Conservation (phyloP, 2,329 filamentous ascomycete species). For the Botrytis elliptica region DNA sequence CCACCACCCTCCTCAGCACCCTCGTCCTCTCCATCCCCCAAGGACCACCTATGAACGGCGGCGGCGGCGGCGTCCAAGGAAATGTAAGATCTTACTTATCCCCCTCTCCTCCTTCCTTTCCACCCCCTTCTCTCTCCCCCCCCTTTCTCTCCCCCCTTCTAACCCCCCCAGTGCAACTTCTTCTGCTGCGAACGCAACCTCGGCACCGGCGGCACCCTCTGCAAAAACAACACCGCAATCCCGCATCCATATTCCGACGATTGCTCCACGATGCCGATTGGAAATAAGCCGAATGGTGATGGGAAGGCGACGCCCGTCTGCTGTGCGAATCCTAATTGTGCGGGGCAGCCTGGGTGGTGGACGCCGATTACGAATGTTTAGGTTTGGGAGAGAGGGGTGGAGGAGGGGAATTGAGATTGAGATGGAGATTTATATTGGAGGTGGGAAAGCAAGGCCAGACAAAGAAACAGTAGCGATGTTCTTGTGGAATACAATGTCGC, state of each 20-base stretch:
- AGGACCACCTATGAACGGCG: not conserved
- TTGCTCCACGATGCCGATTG: not conserved
- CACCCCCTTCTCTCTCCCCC: no score
- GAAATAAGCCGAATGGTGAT: not conserved
- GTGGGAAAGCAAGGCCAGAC: not conserved
- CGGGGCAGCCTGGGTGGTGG: not conserved
- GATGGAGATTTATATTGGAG: no score
- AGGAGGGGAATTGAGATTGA: not conserved
- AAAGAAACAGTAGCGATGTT: no score
- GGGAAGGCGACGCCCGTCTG: not conserved
- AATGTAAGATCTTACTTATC: not conserved
- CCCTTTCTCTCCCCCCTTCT: not conserved
- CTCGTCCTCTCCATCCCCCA: not conserved
- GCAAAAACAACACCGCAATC: not conserved
- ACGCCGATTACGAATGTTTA: not conserved
- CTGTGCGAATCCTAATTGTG: not conserved
- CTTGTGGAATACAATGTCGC: no score
- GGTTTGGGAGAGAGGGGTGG: no score
- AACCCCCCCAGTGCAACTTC: not conserved
- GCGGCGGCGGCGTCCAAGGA: not conserved
- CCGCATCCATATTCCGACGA: not conserved
- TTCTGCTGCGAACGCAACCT: slow-evolving; percentile 4
- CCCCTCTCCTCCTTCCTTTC: no score
- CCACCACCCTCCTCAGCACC: not conserved
- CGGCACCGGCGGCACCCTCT: not conserved